These are phyloP conservation scores for Carex sylvatica DNA, from an alignment of 202 grass and related monocot species.

Conservation along the genomic window DNA sequence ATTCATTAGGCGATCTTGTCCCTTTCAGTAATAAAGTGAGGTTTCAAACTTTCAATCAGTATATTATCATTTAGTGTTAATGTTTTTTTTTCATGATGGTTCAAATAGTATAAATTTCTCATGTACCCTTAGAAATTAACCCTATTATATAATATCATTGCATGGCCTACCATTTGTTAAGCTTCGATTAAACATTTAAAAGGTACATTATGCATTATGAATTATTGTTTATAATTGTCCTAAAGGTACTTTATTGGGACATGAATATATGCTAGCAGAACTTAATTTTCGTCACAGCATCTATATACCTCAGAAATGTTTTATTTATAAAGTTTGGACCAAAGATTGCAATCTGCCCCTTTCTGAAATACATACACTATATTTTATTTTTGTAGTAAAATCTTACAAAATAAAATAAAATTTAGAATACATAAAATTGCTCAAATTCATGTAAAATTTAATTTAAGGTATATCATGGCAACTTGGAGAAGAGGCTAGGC, in stretches of 20 bases:
- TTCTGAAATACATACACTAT: not conserved
- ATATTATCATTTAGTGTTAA: not conserved
- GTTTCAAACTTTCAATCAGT: not conserved
- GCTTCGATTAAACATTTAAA: not conserved
- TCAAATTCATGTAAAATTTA: not conserved
- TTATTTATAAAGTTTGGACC: not conserved
- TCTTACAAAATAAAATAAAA: not conserved
- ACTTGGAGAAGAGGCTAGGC: slow-evolving; percentile 43
- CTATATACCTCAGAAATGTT: not conserved
- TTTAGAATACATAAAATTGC: not conserved
- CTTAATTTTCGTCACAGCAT: not conserved
- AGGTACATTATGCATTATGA: not conserved
- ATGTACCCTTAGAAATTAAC: too few relatives aligned
- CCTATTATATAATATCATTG: not conserved
- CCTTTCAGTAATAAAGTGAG: slow-evolving; percentile 40
- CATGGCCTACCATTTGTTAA: not conserved
- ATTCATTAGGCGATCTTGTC: slow-evolving; percentile 42
- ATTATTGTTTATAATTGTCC: slow-evolving; percentile 1
- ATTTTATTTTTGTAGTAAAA: not conserved
- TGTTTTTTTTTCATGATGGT: not conserved
- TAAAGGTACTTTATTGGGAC: not conserved
- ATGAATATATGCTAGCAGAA: not conserved
- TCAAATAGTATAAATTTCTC: not conserved
- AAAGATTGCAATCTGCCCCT: not conserved
- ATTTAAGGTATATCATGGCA: slow-evolving; percentile 35